phyloP scores from a whole-genome alignment of 1,139 yeast species.

The Pichia sp. region DNA sequence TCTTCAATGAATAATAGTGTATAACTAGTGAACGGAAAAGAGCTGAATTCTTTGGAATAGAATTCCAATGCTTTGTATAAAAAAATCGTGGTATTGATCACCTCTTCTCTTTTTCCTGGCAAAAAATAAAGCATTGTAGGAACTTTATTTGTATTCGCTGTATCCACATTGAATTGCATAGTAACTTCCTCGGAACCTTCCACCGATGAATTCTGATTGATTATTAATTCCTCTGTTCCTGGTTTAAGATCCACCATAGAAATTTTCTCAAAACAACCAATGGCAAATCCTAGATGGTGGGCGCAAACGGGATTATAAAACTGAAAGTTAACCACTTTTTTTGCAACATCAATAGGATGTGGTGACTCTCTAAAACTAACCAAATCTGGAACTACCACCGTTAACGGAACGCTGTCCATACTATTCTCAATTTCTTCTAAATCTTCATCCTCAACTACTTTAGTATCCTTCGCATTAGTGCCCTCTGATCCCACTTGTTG shows the following conservation, averaged over 20 bases:
- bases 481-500: conserved; percentile 34
- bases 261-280: conserved; percentile 75
- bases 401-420: conserved; percentile 41
- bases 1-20: conserved; percentile 72
- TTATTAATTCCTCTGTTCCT: conserved; percentile 32
- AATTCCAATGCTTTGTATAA: conserved; percentile 76
- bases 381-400: conserved; percentile 76
- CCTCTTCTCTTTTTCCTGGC: conserved; percentile 54
- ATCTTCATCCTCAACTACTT: conserved; percentile 23
- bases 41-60: conserved; percentile 84
- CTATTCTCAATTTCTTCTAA: conserved; percentile 35
- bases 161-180: conserved; percentile 18
- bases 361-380: conserved; percentile 48
- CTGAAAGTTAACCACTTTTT: conserved; percentile 75
- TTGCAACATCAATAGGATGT: conserved; percentile 60
- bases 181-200: conserved; percentile 5
- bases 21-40: conserved; percentile 85
- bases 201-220: conserved; percentile 31
- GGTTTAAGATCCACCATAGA: conserved; percentile 42
- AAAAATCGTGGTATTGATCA: conserved; percentile 71
- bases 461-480: neutral
- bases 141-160: conserved; percentile 37
- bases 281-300: conserved; percentile 94
- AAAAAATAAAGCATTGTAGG: conserved; percentile 56
- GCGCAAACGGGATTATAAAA: conserved; percentile 86